phyloP scores from a whole-genome alignment of 371 early-diverging fungal species.

The Aphelidium insulamus region DNA sequence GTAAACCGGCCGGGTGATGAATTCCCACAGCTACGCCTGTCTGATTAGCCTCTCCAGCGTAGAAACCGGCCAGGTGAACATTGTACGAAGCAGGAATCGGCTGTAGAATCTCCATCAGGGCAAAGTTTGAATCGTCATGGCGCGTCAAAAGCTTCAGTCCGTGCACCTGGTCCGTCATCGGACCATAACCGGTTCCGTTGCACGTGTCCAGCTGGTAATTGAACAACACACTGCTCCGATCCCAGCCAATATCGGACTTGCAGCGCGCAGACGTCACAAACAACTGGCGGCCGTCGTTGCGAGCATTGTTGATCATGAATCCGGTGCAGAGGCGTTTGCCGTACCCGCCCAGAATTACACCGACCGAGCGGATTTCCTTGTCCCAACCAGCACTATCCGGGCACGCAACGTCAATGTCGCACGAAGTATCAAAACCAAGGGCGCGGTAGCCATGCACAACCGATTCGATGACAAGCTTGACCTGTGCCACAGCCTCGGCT shows the following conservation, averaged over 20 bases:
- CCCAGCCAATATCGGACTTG: constrained; percentile 9
- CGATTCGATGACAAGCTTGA: too few relatives aligned
- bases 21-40: constrained; percentile 14
- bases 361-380: constrained; percentile 18
- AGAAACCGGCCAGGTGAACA: constrained; percentile 21
- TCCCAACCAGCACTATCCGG: constrained; percentile 9
- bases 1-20: constrained; percentile 22
- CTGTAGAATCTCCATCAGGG: constrained; percentile 21
- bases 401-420: constrained; percentile 21
- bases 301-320: constrained; percentile 18
- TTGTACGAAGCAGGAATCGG: constrained; percentile 19
- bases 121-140: constrained; percentile 16
- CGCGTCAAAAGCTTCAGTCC: constrained; percentile 15
- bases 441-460: background rate
- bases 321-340: constrained; percentile 25
- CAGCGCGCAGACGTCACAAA: constrained; percentile 22
- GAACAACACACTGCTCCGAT: constrained; percentile 22
- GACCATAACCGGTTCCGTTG: constrained; percentile 4
- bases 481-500: too few relatives aligned
- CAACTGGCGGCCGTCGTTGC: constrained; percentile 19
- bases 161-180: constrained; percentile 14
- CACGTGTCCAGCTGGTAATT: constrained; percentile 17
- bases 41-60: constrained; percentile 5
- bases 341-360: constrained; percentile 16
- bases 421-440: constrained; percentile 15